A percentile compares a stretch with the other conserved stretches of the same genome.
Conservation (phyloP, 129 eudicot species). For the Artemisia annua region DNA sequence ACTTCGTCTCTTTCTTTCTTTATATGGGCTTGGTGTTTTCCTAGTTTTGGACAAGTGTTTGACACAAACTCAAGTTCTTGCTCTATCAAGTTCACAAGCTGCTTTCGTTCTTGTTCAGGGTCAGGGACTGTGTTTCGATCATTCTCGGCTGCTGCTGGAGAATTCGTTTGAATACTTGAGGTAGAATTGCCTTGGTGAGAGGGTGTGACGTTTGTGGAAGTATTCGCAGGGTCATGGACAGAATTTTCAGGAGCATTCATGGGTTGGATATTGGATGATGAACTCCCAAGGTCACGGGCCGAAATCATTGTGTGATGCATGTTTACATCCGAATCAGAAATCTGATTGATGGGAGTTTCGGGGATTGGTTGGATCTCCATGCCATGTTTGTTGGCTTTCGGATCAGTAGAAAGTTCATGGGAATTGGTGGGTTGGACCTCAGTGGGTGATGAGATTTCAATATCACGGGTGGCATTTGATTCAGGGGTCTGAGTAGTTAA, state of each 20-base stretch:
- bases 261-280: background rate
- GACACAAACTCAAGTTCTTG: background rate
- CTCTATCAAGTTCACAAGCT: slow-evolving; percentile 24
- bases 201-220: background rate
- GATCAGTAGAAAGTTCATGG: background rate
- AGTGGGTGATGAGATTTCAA: background rate
- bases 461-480: background rate
- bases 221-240: background rate
- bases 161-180: background rate
- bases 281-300: background rate
- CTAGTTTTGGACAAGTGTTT: slow-evolving; percentile 6
- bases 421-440: background rate
- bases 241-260: background rate
- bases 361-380: no score
- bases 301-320: background rate
- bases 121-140: no score
- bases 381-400: no score
- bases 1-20: background rate
- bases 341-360: background rate
- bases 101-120: background rate
- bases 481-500: background rate
- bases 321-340: background rate
- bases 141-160: no score
- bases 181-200: slow-evolving; percentile 9
- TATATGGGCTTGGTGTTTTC: slow-evolving; percentile 1